These are phyloP conservation scores for Pterocarpus macrocarpus DNA, from an alignment of 306 rosid species.

Conservation along the genomic window DNA sequence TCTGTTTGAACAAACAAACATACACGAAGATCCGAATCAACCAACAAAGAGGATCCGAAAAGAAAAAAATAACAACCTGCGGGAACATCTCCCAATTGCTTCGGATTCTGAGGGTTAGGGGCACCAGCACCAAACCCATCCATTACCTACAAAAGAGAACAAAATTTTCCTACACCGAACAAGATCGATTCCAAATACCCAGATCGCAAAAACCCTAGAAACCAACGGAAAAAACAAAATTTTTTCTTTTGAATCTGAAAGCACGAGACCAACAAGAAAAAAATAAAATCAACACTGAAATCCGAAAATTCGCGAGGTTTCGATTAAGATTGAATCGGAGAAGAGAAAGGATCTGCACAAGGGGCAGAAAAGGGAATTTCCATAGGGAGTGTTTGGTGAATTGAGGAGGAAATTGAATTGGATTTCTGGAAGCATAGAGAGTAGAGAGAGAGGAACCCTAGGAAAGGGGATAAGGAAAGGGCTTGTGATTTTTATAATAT, in stretches of 20 bases:
- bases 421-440: conserved; percentile 2
- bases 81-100: conserved; percentile 43
- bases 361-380: background rate
- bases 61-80: conserved; percentile 39
- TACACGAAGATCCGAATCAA: background rate
- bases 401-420: conserved; percentile 32
- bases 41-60: background rate
- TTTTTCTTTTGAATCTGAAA: conserved; percentile 10
- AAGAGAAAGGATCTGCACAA: conserved; percentile 47
- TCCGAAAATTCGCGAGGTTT: conserved; percentile 30
- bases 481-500: conserved; percentile 15
- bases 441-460: conserved; percentile 61
- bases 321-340: conserved; percentile 31
- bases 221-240: background rate
- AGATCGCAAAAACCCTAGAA: background rate
- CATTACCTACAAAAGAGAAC: conserved; percentile 52
- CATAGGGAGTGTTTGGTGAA: conserved; percentile 5
- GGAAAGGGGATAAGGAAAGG: conserved; percentile 53
- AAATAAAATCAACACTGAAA: background rate
- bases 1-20: background rate
- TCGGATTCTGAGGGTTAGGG: conserved; percentile 35
- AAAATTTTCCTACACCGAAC: background rate
- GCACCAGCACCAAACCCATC: conserved; percentile 67
- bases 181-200: conserved; percentile 6
- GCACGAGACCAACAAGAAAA: background rate